Percentiles rank a stretch among this genome's conserved stretches.
These are phyloP conservation scores for Begonia masoniana DNA, from an alignment of 306 rosid genomes.

Conservation along the genomic window DNA sequence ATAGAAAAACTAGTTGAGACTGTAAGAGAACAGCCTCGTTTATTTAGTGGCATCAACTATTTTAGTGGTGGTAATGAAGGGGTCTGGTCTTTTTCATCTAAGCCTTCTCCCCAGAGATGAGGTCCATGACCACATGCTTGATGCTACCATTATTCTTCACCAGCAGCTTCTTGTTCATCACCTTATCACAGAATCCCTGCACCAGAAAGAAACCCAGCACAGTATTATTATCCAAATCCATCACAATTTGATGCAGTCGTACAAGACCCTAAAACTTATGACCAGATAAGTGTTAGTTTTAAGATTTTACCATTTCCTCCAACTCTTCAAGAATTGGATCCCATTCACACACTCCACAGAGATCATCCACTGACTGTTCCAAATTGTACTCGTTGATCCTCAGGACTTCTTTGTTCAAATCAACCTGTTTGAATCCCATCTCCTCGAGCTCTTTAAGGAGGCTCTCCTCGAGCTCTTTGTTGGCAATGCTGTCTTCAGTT, in stretches of 20 bases:
- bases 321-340: slow-evolving; percentile 80
- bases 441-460: slow-evolving; percentile 70
- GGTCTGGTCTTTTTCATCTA: not conserved
- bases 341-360: slow-evolving; percentile 72
- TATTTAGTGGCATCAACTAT: no score
- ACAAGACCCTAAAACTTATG: no score
- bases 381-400: slow-evolving; percentile 55
- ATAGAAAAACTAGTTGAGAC: no score
- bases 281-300: not conserved
- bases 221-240: slow-evolving; percentile 4
- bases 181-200: slow-evolving; percentile 68
- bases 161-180: slow-evolving; percentile 61
- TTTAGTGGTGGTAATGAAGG: no score
- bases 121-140: slow-evolving; percentile 83
- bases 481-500: slow-evolving; percentile 15
- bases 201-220: slow-evolving; percentile 6
- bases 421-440: slow-evolving; percentile 74
- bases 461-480: slow-evolving; percentile 28
- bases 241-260: no score
- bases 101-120: slow-evolving; percentile 39
- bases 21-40: no score
- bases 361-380: slow-evolving; percentile 62
- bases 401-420: slow-evolving; percentile 71
- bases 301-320: slow-evolving; percentile 47
- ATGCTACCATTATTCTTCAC: slow-evolving; percentile 81